phyloP scores from a whole-genome alignment of 345 rosid genomes.

The Ceriops tagal region DNA sequence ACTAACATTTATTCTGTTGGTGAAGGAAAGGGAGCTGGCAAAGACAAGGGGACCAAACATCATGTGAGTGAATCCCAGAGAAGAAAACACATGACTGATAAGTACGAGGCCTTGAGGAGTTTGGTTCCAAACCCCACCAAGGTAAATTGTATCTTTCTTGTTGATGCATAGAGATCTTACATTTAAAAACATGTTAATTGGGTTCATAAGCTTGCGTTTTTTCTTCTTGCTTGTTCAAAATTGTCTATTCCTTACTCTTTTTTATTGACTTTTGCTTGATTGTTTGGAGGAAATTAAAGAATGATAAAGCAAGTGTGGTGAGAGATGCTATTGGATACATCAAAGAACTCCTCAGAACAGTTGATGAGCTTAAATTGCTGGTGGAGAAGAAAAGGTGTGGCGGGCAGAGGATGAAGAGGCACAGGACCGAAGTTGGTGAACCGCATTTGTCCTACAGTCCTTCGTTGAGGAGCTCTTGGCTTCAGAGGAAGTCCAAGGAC shows the following conservation, averaged over 20 bases:
- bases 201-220: not conserved
- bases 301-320: constrained; percentile 77
- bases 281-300: constrained; percentile 27
- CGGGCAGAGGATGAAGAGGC: constrained; percentile 44
- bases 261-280: not conserved
- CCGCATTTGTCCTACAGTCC: constrained; percentile 43
- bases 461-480: constrained; percentile 76
- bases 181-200: not conserved
- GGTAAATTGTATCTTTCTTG: constrained; percentile 33
- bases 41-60: constrained; percentile 45
- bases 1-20: constrained; percentile 41
- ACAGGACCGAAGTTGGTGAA: constrained; percentile 36
- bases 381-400: constrained; percentile 71
- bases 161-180: not conserved
- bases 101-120: constrained; percentile 44
- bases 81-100: constrained; percentile 62
- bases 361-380: constrained; percentile 65
- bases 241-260: not conserved
- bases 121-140: constrained; percentile 76
- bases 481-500: constrained; percentile 81
- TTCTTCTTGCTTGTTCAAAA: not conserved
- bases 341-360: constrained; percentile 62
- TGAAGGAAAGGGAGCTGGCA: constrained; percentile 39
- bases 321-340: constrained; percentile 78
- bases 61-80: constrained; percentile 60